These are phyloP conservation scores for Gryganskiella cystojenkinii DNA, from an alignment of 192 early-diverging fungal species.

Conservation along the genomic window DNA sequence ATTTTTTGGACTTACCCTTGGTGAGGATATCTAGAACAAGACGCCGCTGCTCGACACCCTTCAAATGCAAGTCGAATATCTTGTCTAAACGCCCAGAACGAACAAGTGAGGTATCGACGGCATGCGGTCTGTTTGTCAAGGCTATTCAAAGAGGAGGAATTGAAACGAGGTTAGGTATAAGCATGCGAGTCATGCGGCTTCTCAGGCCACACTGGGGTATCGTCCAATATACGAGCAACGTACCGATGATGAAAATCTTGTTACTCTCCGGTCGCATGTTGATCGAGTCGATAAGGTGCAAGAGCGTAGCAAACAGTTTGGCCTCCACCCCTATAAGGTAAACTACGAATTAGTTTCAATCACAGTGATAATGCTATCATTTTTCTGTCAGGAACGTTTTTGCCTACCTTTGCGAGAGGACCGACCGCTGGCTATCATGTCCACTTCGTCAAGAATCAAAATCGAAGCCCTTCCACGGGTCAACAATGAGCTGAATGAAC, in stretches of 20 bases:
- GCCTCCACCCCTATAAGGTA: constrained; percentile 56
- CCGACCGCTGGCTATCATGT: constrained; percentile 59
- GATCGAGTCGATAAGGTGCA: constrained; percentile 55
- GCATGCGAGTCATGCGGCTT: too few species aligned
- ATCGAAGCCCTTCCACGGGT: constrained; percentile 48
- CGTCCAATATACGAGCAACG: too few species aligned
- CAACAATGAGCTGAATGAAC: constrained; percentile 45
- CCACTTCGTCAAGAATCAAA: constrained; percentile 66
- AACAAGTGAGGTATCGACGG: constrained; percentile 58
- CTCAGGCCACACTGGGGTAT: too few species aligned
- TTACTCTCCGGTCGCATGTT: constrained; percentile 27
- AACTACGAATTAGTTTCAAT: too few species aligned
- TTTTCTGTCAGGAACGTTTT: background rate
- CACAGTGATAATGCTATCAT: background rate
- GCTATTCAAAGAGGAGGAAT: constrained; percentile 23
- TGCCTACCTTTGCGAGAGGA: constrained; percentile 48
- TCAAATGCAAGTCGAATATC: constrained; percentile 60
- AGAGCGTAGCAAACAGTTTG: constrained; percentile 51
- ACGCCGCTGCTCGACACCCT: constrained; percentile 53
- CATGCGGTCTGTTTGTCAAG: constrained; percentile 63
- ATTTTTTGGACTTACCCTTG: constrained; percentile 37
- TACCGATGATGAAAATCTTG: constrained; percentile 62
- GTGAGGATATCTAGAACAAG: constrained; percentile 54
- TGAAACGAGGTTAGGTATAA: too few species aligned
- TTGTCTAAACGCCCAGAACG: constrained; percentile 70